Percentiles rank a stretch among this genome's conserved stretches.
These are phyloP conservation scores for Zizania latifolia DNA, from an alignment of 176 grass and related monocot species.

Conservation along the genomic window DNA sequence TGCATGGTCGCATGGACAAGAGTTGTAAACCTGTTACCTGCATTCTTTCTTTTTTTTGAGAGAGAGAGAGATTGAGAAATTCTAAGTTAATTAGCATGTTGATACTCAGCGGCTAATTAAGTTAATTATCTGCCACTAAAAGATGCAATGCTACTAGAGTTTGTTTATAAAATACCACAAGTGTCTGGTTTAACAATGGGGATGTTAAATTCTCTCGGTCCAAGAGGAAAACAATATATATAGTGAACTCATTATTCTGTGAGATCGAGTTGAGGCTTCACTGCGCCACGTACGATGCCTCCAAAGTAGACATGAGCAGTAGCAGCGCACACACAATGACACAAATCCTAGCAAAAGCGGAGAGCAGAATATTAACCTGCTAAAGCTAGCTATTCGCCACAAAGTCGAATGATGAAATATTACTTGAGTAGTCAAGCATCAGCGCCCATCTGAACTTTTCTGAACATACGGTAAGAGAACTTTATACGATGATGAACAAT, in stretches of 20 bases:
- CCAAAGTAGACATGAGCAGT: not conserved
- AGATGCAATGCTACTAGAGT: not conserved
- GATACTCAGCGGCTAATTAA: no score
- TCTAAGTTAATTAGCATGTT: no score
- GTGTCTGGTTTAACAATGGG: not conserved
- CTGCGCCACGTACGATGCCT: not conserved
- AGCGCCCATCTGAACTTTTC: not conserved
- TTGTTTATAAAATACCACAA: not conserved
- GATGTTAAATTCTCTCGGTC: not conserved
- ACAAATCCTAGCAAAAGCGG: conserved; percentile 23
- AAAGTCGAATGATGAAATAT: conserved; percentile 32
- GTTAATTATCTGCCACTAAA: no score
- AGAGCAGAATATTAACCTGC: conserved; percentile 23
- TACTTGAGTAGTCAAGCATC: conserved; percentile 5
- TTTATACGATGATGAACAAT: no score
- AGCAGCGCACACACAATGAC: conserved; percentile 10
- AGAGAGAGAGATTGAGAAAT: no score
- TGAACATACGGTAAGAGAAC: no score
- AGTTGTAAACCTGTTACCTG: no score
- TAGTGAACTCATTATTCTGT: not conserved
- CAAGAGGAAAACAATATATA: not conserved
- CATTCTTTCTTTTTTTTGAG: no score
- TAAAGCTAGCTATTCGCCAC: conserved; percentile 24
- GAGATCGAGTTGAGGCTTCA: not conserved
- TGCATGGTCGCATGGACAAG: not conserved